phyloP scores from a whole-genome alignment of 208 protist genomes.

The Wallacemonas sp. region DNA sequence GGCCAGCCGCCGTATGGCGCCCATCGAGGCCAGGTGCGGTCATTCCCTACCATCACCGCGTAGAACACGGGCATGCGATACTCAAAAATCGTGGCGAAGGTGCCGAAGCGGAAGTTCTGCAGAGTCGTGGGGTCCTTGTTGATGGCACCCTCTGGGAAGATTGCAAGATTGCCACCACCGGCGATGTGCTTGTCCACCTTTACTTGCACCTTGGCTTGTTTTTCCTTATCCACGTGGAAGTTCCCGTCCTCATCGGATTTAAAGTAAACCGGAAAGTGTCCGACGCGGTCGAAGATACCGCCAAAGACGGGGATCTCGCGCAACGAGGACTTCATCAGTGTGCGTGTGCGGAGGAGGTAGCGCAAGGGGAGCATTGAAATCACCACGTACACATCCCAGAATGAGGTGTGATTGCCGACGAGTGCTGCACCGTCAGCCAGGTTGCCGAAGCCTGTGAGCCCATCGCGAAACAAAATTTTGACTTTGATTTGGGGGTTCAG shows the following conservation, averaged over 20 bases:
- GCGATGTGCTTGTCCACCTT: slow-evolving; percentile 40
- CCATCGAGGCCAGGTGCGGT: slow-evolving; percentile 57
- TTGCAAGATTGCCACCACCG: slow-evolving; percentile 40
- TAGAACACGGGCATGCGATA: slow-evolving; percentile 56
- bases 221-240: slow-evolving; percentile 71
- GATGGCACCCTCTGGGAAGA: slow-evolving; percentile 74
- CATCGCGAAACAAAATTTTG: slow-evolving; percentile 24
- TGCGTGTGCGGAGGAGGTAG: slow-evolving; percentile 37
- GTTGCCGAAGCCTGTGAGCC: slow-evolving; percentile 19
- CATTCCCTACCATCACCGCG: slow-evolving; percentile 45
- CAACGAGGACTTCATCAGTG: slow-evolving; percentile 56
- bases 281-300: slow-evolving; percentile 48
- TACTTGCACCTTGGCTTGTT: slow-evolving; percentile 50
- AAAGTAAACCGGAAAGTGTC: slow-evolving; percentile 84
- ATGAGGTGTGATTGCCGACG: slow-evolving; percentile 65
- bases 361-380: slow-evolving; percentile 29
- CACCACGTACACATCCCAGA: slow-evolving; percentile 57
- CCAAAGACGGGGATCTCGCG: slow-evolving; percentile 57
- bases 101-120: slow-evolving; percentile 65
- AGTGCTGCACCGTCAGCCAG: slow-evolving; percentile 17
- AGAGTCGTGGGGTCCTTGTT: slow-evolving; percentile 53
- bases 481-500: slow-evolving; percentile 50
- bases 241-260: slow-evolving; percentile 51
- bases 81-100: slow-evolving; percentile 56
- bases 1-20: slow-evolving; percentile 45